phyloP scores from a whole-genome alignment of 257 asterid genomes.

The Eucommia ulmoides region DNA sequence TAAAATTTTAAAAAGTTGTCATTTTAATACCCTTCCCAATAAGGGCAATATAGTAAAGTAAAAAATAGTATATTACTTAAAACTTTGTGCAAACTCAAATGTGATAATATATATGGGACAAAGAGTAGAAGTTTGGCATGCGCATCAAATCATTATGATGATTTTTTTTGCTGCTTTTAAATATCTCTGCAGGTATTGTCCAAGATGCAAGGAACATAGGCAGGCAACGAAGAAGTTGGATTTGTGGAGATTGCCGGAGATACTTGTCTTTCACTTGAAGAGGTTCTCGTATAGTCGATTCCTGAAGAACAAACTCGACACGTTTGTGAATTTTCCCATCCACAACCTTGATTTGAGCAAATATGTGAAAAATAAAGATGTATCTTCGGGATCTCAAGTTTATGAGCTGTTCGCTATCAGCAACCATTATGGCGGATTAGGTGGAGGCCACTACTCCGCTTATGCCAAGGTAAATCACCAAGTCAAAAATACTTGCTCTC shows the following conservation, averaged over 20 bases:
- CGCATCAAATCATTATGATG: constrained; percentile 1
- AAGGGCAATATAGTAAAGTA: too few relatives aligned
- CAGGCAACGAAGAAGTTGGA: constrained; percentile 95
- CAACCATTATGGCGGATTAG: constrained; percentile 96
- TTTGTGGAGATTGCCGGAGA: constrained; percentile 84
- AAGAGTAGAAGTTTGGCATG: constrained; percentile 9
- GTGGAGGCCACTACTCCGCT: constrained; percentile 95
- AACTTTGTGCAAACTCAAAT: too few relatives aligned
- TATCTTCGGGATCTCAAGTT: constrained; percentile 44
- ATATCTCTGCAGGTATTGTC: constrained; percentile 70
- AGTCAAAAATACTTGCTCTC: neutral
- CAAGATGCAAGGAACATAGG: constrained; percentile 82
- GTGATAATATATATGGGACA: too few relatives aligned
- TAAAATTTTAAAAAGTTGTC: too few relatives aligned
- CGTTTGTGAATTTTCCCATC: constrained; percentile 76
- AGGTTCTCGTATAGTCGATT: constrained; percentile 84
- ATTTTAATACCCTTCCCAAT: too few relatives aligned
- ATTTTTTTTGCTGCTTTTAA: constrained; percentile 10
- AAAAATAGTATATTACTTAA: too few relatives aligned
- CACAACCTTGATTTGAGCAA: constrained; percentile 73
- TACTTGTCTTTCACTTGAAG: constrained; percentile 82
- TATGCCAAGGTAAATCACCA: constrained; percentile 65
- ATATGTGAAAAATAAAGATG: constrained; percentile 52
- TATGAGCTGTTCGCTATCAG: constrained; percentile 90
- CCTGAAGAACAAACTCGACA: constrained; percentile 90